Evolutionary conservation across 805 yeast genomes (phyloP).

Genomic region (Metschnikowia continentalis): DNA sequence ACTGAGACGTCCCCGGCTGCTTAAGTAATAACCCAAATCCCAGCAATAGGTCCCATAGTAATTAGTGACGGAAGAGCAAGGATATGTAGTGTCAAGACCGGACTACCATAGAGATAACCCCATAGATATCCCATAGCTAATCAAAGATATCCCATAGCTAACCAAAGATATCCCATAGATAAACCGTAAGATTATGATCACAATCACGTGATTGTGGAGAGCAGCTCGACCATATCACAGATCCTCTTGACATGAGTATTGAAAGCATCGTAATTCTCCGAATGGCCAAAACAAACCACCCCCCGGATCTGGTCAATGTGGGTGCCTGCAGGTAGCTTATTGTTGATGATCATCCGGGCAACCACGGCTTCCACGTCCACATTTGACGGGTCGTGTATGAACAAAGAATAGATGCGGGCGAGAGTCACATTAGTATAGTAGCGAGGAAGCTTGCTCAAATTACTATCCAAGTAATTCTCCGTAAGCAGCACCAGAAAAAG

Average conservation of each 20-base stretch:
- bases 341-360: constrained; percentile 31
- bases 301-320: constrained; percentile 31
- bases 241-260: constrained; percentile 27
- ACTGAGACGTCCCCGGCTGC: too few species aligned
- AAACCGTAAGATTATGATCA: neutral
- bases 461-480: constrained; percentile 28
- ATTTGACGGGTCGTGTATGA: constrained; percentile 12
- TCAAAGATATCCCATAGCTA: too few species aligned
- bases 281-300: constrained; percentile 22
- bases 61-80: too few species aligned
- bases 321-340: constrained; percentile 28
- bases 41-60: too few species aligned
- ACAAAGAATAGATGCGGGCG: constrained; percentile 18
- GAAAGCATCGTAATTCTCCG: constrained; percentile 13
- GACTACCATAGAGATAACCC: too few species aligned
- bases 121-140: too few species aligned
- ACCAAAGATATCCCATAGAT: neutral
- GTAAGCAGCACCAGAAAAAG: constrained; percentile 11
- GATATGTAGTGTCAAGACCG: too few species aligned
- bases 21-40: too few species aligned
- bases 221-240: constrained; percentile 21
- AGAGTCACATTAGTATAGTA: constrained; percentile 27
- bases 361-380: constrained; percentile 25
- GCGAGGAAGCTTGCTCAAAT: constrained; percentile 26
- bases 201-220: neutral